phyloP scores from a whole-genome alignment of 1,139 yeast species.

The Komagataea norvegica region DNA sequence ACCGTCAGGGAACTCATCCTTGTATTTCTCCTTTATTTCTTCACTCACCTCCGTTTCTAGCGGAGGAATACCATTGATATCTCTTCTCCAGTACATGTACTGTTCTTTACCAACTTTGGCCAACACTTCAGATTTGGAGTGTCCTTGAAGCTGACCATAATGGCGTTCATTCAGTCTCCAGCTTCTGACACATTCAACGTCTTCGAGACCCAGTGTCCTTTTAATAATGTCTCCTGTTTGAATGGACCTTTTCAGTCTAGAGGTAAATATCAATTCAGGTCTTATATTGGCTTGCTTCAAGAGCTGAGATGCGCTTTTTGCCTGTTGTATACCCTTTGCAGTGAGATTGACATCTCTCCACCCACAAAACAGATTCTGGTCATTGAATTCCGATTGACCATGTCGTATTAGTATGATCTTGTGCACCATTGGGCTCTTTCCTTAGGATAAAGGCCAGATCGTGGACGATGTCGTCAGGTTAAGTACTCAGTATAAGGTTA shows the following conservation, averaged over 20 bases:
- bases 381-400: slow-evolving; percentile 74
- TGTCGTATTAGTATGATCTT: slow-evolving; percentile 58
- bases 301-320: slow-evolving; percentile 52
- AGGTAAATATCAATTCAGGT: slow-evolving; percentile 60
- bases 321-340: slow-evolving; percentile 58
- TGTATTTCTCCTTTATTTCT: slow-evolving; percentile 43
- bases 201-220: slow-evolving; percentile 72
- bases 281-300: slow-evolving; percentile 36
- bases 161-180: slow-evolving; percentile 81
- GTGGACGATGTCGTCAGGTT: not conserved
- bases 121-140: slow-evolving; percentile 50
- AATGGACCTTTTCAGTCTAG: slow-evolving; percentile 59
- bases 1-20: slow-evolving; percentile 21
- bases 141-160: slow-evolving; percentile 75
- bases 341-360: slow-evolving; percentile 76
- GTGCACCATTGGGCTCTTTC: slow-evolving; percentile 11
- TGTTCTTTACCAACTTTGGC: slow-evolving; percentile 51
- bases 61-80: slow-evolving; percentile 68
- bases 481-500: not conserved
- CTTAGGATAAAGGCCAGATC: not conserved
- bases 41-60: slow-evolving; percentile 32
- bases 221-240: slow-evolving; percentile 62
- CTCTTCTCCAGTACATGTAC: slow-evolving; percentile 64
- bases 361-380: slow-evolving; percentile 69
- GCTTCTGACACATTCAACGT: slow-evolving; percentile 80